Conservation (phyloP, 164 flowering plant genomes). For the Euptelea pleiosperma region DNA sequence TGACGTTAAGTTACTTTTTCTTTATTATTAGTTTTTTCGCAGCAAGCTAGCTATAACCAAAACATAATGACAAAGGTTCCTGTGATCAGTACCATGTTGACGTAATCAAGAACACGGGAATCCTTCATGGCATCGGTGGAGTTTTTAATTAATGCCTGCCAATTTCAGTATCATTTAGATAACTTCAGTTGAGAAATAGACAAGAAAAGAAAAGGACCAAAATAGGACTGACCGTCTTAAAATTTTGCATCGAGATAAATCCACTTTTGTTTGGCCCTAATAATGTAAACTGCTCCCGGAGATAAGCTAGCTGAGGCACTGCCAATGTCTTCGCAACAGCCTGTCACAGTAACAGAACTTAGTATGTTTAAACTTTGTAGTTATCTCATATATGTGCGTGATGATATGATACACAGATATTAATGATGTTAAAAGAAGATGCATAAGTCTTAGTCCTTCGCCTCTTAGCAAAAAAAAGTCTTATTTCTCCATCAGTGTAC, state of each 20-base stretch:
- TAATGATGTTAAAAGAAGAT: no score
- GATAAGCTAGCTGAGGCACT: constrained; percentile 65
- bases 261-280: constrained; percentile 85
- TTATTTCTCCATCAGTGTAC: no score
- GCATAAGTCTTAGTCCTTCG: no score
- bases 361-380: no score
- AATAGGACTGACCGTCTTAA: constrained; percentile 56
- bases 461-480: no score
- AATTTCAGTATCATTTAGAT: constrained; percentile 17
- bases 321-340: constrained; percentile 91
- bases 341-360: constrained; percentile 38
- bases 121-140: constrained; percentile 89
- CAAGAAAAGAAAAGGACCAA: constrained; percentile 6
- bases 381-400: no score
- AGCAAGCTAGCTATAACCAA: no score
- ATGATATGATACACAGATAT: no score
- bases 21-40: no score
- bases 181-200: not conserved
- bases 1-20: not conserved
- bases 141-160: constrained; percentile 59
- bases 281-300: constrained; percentile 72
- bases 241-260: constrained; percentile 65
- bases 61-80: no score
- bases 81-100: constrained; percentile 45
- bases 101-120: constrained; percentile 74